A percentile compares a stretch with the other conserved stretches of the same genome.
phyloP scores from a whole-genome alignment of 176 grass and related monocot genomes.

The Stipa capillata region DNA sequence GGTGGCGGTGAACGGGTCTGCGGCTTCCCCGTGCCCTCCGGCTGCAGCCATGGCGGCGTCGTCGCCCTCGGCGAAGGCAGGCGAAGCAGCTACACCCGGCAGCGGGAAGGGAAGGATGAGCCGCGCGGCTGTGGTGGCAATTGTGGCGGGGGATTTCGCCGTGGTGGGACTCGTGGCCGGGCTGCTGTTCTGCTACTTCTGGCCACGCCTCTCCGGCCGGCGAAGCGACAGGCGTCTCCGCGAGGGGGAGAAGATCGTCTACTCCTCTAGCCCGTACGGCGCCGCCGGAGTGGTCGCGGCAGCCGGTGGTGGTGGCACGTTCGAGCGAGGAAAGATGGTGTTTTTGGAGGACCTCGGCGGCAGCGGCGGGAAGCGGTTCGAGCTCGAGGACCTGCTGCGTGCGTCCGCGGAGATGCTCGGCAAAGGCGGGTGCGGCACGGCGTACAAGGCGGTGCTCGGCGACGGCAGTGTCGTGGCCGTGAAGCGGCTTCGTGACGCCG shows the following conservation, averaged over 20 bases:
- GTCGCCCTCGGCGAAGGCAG: conserved; percentile 35
- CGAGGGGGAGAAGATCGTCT: conserved; percentile 96
- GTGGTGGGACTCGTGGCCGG: conserved; percentile 73
- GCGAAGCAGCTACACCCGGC: conserved; percentile 4
- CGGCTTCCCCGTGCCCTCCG: conserved; percentile 22
- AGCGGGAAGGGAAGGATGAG: conserved; percentile 48
- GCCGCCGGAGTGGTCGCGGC: conserved; percentile 17
- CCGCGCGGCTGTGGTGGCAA: conserved; percentile 53
- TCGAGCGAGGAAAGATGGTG: conserved; percentile 82
- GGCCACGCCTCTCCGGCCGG: conserved; percentile 64
- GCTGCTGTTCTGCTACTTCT: conserved; percentile 93
- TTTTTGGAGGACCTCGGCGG: conserved; percentile 40
- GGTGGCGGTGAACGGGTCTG: conserved; percentile 19
- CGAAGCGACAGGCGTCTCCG: conserved; percentile 37
- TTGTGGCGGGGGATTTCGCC: conserved; percentile 74
- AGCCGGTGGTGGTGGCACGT: conserved; percentile 2
- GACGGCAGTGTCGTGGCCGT: conserved; percentile 79
- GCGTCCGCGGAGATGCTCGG: conserved; percentile 98
- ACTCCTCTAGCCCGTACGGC: conserved; percentile 91
- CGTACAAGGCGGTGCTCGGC: conserved; percentile 87
- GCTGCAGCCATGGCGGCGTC: conserved; percentile 42
- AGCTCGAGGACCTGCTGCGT: conserved; percentile 87
- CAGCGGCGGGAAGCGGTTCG: conserved; percentile 39
- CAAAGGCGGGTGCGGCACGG: conserved; percentile 76
- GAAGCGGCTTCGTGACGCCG: conserved; percentile 71